Base-by-base conservation (phyloP, 139 green algal species). In the Chlorella ohadii region DNA sequence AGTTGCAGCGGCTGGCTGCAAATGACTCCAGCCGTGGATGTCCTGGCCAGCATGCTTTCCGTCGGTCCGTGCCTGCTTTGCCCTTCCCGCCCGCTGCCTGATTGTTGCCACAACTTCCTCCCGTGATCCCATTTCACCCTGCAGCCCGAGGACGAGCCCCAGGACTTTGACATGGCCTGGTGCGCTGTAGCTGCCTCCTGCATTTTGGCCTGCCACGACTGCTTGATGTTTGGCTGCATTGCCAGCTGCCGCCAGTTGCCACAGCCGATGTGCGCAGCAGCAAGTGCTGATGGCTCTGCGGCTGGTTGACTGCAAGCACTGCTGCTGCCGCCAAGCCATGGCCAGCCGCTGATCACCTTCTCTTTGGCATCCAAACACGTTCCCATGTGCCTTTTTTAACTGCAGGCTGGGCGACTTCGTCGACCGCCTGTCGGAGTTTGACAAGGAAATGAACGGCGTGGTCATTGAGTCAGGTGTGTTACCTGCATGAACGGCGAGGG, bases 371-470 rank as follows among this genome's bases (percentile, higher is more conserved):
- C 44, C 44, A 51, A 51, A 6, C 44, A 51, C 44, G 7, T n/a
- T n/a, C n/a, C n/a, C n/a, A n/a, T n/a, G 4, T 71, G 64, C 64
- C 28, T 15, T 38, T 38, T 39, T 72, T 27, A 6, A 3, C 13
- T 23, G 31, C 66, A 72, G 31, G 34, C 75, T 81, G 75, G 64
- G 65, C 22, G 85, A 84, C 51, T 94, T 95, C 67, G 72, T 95
- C 28, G 84, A 91, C 34, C 47, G 83, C 7, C 78, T 96, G 65
- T 93, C 91, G 0, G 88, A 92, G 38, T 97, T 97, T 90, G 94
- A 97, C 82, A 76, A 85, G 22, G 55, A 78, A 15, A 96, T 96
- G 92, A 96, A 96, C 34, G 61, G 76, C 0, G 80, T 89, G 33
- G 92, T 94, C 44, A 67, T 92, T 19, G 86, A 94, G 12, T 88